Base-by-base conservation (phyloP, 78 protist genomes). In the Diacronema lutheri region DNA sequence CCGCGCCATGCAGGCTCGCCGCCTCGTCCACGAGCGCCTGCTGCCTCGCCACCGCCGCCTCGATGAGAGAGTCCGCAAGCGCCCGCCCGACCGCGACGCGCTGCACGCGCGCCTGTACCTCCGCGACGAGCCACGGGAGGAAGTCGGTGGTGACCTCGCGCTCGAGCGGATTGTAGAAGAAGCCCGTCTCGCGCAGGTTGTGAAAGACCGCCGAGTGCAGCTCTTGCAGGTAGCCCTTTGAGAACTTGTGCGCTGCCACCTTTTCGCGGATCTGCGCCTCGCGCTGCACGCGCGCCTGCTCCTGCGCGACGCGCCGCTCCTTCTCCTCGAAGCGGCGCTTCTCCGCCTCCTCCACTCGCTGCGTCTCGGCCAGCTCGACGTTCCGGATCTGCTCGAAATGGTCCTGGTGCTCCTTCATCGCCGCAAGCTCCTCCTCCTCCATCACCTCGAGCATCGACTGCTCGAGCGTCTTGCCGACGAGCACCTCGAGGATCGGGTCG, bases 401-500 rank as follows among this genome's bases (percentile, higher is more conserved):
- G 20, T 57, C 85, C 82, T 90, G 93, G 71, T 85, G 93, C 41
- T 20, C 41, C n/a, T 89, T 84, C 68, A 95, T n/a, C 58, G 31
- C 64, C 33, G 29, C 71, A 21, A 95, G 81, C 91, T 95, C 97
- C 33, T 95, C 95, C 86, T 95, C 97, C 86, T 95, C 95, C 81
- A 93, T 76, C 56, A 86, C 83, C 66, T 86, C 98, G 86, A 91
- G 86, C 62, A 95, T 57, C 21, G 92, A 69, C 80, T 94, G 96
- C 80, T 95, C 95, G 41, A 95, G 80, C 38, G 93, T 89, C 88
- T 94, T 93, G 68, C 95, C 96, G 26, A 93, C 90, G 21, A 93
- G 61, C 55, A 94, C 95, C 41, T 95, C 95, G 33, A 95, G 88
- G 56, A 95, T 93, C 20, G 98, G 96, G 61, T 93, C 92, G 33